A percentile compares a stretch with the other conserved stretches of the same genome.
Conservation (phyloP, 345 rosid species). For the Syzygium grande region DNA sequence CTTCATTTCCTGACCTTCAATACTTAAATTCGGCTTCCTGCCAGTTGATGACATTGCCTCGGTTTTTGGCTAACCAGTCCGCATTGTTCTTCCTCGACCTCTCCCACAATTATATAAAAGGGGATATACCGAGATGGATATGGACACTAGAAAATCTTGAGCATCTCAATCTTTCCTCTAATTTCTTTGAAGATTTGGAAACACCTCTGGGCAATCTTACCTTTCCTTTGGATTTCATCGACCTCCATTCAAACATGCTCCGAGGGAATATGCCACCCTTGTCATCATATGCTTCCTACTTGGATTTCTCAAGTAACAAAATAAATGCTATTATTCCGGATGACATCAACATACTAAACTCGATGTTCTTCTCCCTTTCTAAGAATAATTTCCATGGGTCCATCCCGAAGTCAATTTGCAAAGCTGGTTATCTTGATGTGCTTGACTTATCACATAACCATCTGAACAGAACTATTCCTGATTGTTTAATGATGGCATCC, state of each 20-base stretch:
- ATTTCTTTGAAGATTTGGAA: slow-evolving; percentile 12
- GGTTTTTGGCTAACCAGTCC: slow-evolving; percentile 15
- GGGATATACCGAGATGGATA: slow-evolving; percentile 41
- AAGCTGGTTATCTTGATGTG: not conserved
- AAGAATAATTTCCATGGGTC: not conserved
- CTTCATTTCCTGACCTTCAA: slow-evolving; percentile 5
- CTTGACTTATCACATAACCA: not conserved
- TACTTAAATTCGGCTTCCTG: slow-evolving; percentile 33
- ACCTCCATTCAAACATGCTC: slow-evolving; percentile 7
- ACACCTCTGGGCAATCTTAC: not conserved
- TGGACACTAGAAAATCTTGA: slow-evolving; percentile 6
- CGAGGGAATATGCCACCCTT: not conserved
- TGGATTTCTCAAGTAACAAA: not conserved
- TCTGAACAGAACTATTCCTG: not conserved
- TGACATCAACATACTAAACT: not conserved
- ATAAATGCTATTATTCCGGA: not conserved
- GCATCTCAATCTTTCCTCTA: slow-evolving; percentile 21
- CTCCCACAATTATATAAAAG: slow-evolving; percentile 31
- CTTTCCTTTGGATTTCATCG: not conserved
- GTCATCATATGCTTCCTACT: not conserved
- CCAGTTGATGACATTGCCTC: slow-evolving; percentile 21
- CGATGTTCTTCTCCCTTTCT: slow-evolving; percentile 1
- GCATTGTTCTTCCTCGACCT: slow-evolving; percentile 17
- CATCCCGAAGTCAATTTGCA: slow-evolving; percentile 2
- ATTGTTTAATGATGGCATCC: not conserved